Base-by-base conservation (phyloP, 1,139 yeast species). In the Chernovozyma sophiae-reginae region DNA sequence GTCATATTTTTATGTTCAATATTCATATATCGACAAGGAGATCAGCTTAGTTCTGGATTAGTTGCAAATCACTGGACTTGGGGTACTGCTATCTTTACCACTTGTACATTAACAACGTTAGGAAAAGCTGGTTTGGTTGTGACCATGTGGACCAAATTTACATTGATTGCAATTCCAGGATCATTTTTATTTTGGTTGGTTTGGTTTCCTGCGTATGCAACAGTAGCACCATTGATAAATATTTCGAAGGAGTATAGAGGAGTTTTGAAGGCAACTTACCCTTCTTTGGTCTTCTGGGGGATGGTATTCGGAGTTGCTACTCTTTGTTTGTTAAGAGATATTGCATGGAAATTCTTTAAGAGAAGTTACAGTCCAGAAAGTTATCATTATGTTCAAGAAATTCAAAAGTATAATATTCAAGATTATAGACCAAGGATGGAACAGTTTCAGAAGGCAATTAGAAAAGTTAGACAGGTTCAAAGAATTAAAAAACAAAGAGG, bases 401-500 rank as follows among this genome's bases (percentile, higher is more conserved):
- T 92, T 56, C 99, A 94, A 62, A 92, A 92, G 65, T 89, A 82
- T 62, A 90, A 92, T 53, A 86, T 90, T 44, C 95, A 86, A 47
- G 97, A 92, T 56, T 86, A 86, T 59, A 75, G 96, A 49, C 98
- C 99, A 16, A 79, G 96, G 50, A 81, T 90, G 79, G 96, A 89
- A 48, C 96, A 90, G 47, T 94, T 94, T 71, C 98, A 94, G 59
- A 89, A 86, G 61, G 97, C 98, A 5, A 92, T 94, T 42, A 77
- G 97, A 55, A 92, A 90, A 57, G 97, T 92, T 30, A 82, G 99
- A 60, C 98, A 94, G 60, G 97, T 94, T 26, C 97, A 92, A 60
- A 77, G 99, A 60, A 90, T 92, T 84, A 86, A 95, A 56, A 94
- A 92, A 55, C 98, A 92, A 65, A 82, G 98, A 62, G 98, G 98